Base-by-base conservation (phyloP, 2,329 filamentous ascomycete species). In the Penicillium brevicompactum region DNA sequence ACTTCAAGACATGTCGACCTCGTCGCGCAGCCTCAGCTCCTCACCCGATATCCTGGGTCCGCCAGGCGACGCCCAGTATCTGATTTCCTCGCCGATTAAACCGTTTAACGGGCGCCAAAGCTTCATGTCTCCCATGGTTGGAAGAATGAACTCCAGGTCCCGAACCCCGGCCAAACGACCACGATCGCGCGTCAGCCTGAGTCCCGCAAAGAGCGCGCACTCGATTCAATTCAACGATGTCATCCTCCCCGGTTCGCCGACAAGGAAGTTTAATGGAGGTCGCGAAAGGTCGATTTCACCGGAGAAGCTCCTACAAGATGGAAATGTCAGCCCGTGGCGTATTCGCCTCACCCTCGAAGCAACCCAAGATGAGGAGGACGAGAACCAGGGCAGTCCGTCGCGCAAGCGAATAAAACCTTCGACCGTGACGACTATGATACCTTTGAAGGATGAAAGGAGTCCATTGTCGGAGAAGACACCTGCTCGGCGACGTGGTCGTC, bases 281-380 rank as follows among this genome's bases (percentile, higher is more conserved):
- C 59, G 62, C 45, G 62, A 68, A 44, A 53, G 64, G 40, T 69
- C 72, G 5, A 49, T 70, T 32, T 77, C 75, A 13, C 75, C 74
- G 11, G 68, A 72, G n/a, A 77, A 76, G 44, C 53, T 65, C 2
- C 67, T 68, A 42, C 62, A 67, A 10, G 74, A 75, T 8, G 72
- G 70, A 7, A 76, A 76, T 64, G 63, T 75, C 13, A 80, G 76
- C 59, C 77, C 77, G 27, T 79, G 77, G 77, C 74, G 76, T 52
- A 79, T 80, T 54, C 71, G 75, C 43, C 76, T 80, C 22, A 80
- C 77, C 0, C 71, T 80, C 34, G 76, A 80, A 63, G 77, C 77
- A 18, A 77, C 76, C 42, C 75, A 80, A 49, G 76, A 78, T 37
- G 74, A 73, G 31, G 71, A 68, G 27, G 66, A 71, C 42, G 71